Evolutionary conservation across 495 filamentous ascomycete genomes (phyloP), one percentile per base, ranked within the genome.

Genomic region (Chaetomium fimeti): DNA sequence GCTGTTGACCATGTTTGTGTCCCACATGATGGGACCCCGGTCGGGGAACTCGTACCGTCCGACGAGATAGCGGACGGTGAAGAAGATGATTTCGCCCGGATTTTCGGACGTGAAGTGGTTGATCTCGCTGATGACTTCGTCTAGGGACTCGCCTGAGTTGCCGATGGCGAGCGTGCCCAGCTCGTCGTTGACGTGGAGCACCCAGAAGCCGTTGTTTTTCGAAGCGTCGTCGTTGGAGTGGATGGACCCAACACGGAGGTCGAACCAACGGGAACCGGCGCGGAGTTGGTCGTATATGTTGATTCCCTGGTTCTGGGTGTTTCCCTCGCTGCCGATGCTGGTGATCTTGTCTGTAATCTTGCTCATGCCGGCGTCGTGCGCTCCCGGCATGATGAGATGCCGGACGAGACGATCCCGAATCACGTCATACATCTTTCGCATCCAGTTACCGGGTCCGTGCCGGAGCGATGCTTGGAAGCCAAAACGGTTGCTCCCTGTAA

Each of bases 51-150:
- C 56, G 54, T 63, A 65, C 5, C 67, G 58, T 25, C 69, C 69
- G 22, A 71, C 43, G 43, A 71, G 66, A 38, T 77, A 73, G 24
- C 64, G 69, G 2, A 77, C 25, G 27, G 68, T 62, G 8, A 77
- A 58, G 48, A 77, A 68, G 38, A 75, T 73, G 54, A 77, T 66
- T 45, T 77, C 74, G 25, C 74, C 74, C 0, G 71, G 73, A 47
- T 68, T 64, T 32, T 72, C 66, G 28, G 56, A 7, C 12, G 71
- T 77, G 64, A 75, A 77, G 3, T 22, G 57, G 60, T 77, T 77
- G 64, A 77, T 66, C 24, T 74, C 71, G 24, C 36, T 55, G 24
- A 77, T 66, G 38, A 75, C 69, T 6, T 72, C 60, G 29, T 67
- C 66, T 0, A 77, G 66, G 0, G 68, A 70, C 45, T 68, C 68